Percentiles rank a stretch among this genome's conserved stretches.
Evolutionary conservation across 2,329 filamentous ascomycete species (phyloP).

Genomic region (Neofusicoccum ribis): DNA sequence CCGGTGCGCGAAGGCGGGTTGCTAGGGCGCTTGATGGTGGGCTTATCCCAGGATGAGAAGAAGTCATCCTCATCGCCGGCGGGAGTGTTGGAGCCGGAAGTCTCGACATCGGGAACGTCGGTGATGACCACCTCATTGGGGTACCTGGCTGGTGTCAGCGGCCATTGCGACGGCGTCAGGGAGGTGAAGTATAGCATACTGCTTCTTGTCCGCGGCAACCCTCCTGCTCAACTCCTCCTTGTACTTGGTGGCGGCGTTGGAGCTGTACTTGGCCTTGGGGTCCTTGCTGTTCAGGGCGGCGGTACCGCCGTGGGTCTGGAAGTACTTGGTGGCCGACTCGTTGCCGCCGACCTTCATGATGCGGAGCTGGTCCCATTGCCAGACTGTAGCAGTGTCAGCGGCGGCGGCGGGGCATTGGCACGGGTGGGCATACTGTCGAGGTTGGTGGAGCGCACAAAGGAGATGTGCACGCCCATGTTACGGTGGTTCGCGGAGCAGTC

Average conservation of each 20-base stretch:
- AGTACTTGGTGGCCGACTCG: slow-evolving; percentile 96
- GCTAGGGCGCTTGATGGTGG: slow-evolving; percentile 91
- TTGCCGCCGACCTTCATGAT: slow-evolving; percentile 99
- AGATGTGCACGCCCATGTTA: slow-evolving; percentile 97
- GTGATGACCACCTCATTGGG: slow-evolving; percentile 83
- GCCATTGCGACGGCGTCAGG: slow-evolving; percentile 25
- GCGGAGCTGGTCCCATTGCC: slow-evolving; percentile 98
- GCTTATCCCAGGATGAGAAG: slow-evolving; percentile 99
- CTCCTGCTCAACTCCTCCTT: slow-evolving; percentile 93
- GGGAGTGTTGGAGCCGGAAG: slow-evolving; percentile 71
- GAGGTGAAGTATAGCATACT: slow-evolving; percentile 57
- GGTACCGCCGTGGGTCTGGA: slow-evolving; percentile 92
- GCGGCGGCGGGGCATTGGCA: background rate
- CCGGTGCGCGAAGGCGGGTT: slow-evolving; percentile 88
- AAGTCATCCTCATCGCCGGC: slow-evolving; percentile 89
- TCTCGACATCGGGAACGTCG: slow-evolving; percentile 61
- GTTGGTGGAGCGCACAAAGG: slow-evolving; percentile 97
- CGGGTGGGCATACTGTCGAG: slow-evolving; percentile 76
- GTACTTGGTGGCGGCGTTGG: slow-evolving; percentile 90
- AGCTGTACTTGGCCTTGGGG: slow-evolving; percentile 94
- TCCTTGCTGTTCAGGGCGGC: slow-evolving; percentile 96
- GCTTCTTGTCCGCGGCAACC: slow-evolving; percentile 77
- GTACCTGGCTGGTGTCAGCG: slow-evolving; percentile 56
- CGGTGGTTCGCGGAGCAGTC: slow-evolving; percentile 97
- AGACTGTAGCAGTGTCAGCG: slow-evolving; percentile 50